Base-by-base conservation (phyloP, 148 eudicot genomes). In the Diospyros lotus region DNA sequence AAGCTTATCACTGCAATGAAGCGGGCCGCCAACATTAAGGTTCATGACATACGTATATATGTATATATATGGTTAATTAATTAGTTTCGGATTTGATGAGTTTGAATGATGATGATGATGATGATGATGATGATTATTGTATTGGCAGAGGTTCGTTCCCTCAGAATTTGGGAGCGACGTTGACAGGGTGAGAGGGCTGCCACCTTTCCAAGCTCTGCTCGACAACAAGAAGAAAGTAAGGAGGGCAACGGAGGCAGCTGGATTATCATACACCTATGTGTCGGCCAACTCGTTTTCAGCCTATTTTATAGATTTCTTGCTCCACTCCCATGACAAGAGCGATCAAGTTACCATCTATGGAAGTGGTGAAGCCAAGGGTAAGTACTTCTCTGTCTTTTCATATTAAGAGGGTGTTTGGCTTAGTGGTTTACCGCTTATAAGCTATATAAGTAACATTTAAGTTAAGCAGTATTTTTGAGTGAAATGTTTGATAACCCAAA, bases 161-260 rank as follows among this genome's bases (percentile, higher is more conserved):
- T 75, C 78, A 56, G 78, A 75, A 10, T 75, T 75, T 58, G 78
- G 78, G 6, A 11, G 44, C 12, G 72, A 75, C 2, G 78, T 66
- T 44, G 78, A 67, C 44, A 68, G 28, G 6, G 67, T 56, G 18
- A 75, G 9, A 56, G 72, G 2, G 10, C 64, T 75, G 2, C 78
- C 78, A 11, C 66, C 78, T 28, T 67, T 67, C 58, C 78, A 75
- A 75, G 72, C 64, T 39, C 18, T 5, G 38, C 72, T 75, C 13
- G 66, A 75, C 15, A 67, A 18, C 11, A 75, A 67, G 78, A 75
- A 66, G 72, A 75, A 58, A 40, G 28, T 75, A 53, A 75, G 78
- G 58, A 66, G 53, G 71, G 78, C 72, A 10, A 58, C 54, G 4
- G 56, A 75, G 64, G 78, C 64, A 56, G 64, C 50, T 44, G 72